Conservation (phyloP, 805 yeast genomes). For the Barnettozyma sp. region DNA sequence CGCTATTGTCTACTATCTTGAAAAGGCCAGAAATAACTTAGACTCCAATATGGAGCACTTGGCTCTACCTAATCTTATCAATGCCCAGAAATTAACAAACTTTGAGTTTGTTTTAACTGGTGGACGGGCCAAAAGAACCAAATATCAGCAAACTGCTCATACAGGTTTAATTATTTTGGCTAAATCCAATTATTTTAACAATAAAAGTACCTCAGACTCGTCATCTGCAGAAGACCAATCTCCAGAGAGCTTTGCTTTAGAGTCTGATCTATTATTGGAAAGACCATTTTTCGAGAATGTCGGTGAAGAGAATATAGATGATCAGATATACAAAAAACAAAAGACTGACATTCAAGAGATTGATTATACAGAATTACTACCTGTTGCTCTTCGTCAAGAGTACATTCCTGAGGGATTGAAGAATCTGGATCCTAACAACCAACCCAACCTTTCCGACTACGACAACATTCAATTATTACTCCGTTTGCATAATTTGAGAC, state of each 20-base stretch:
- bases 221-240: slow-evolving; percentile 20
- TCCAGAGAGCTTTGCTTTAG: slow-evolving; percentile 55
- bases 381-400: slow-evolving; percentile 55
- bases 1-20: slow-evolving; percentile 50
- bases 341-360: slow-evolving; percentile 33
- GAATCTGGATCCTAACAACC: slow-evolving; percentile 70
- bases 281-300: slow-evolving; percentile 62
- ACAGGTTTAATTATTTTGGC: slow-evolving; percentile 77
- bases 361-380: slow-evolving; percentile 43
- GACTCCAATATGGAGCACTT: slow-evolving; percentile 60
- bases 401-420: slow-evolving; percentile 51
- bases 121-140: slow-evolving; percentile 81
- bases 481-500: slow-evolving; percentile 54
- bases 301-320: slow-evolving; percentile 41
- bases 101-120: slow-evolving; percentile 72
- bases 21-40: slow-evolving; percentile 56
- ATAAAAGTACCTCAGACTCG: slow-evolving; percentile 27
- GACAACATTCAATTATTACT: slow-evolving; percentile 73
- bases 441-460: slow-evolving; percentile 61
- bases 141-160: slow-evolving; percentile 64
- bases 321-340: slow-evolving; percentile 32
- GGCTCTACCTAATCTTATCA: slow-evolving; percentile 45
- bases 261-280: slow-evolving; percentile 75
- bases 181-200: slow-evolving; percentile 30
- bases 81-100: slow-evolving; percentile 52